Evolutionary conservation across 177 flowering plant species (phyloP), one percentile per base, ranked within the genome.

Genomic region (Telopea speciosissima): DNA sequence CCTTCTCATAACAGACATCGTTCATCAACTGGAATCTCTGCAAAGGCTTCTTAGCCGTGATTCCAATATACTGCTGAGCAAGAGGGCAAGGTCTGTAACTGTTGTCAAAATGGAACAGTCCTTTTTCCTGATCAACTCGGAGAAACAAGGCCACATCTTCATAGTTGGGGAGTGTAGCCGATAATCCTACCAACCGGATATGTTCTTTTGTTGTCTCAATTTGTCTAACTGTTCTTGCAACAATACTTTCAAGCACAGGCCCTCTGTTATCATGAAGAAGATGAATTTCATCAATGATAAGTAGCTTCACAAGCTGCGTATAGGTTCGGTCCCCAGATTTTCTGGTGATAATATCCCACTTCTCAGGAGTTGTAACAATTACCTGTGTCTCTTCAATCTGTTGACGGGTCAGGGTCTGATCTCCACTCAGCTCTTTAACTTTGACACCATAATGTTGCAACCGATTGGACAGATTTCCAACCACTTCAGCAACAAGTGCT

Each of bases 211-310:
- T 44, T 3, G 49, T 44, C 49, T 44, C 49, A 60, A 17, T 60
- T 14, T 60, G 63, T 24, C 63, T 60, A 60, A 60, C 63, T 17
- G 63, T 60, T 60, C 26, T 60, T 60, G 63, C 63, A 60, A 60
- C 19, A 60, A 60, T 21, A n/a, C 63, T 60, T 60, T 60, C 23
- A 21, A 60, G 63, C 63, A 21, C 23, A 3, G 23, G 63, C 23
- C 63, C 63, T 60, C 63, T 60, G 63, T 60, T 60, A 60, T 60
- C 63, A 60, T 60, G 63, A 60, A 60, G 63, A 60, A 60, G 63
- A 60, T 60, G 63, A 60, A 60, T 60, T 21, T 60, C 63, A 60
- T 60, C 63, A 0, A 60, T 60, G 11, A 60, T 60, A 8, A 60
- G 62, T 13, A 59, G 62, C 21, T 59, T 59, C 24, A 59, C 62